These are phyloP conservation scores for Yamadazyma triangularis DNA, from an alignment of 1,139 yeast genomes.

Conservation along the genomic window DNA sequence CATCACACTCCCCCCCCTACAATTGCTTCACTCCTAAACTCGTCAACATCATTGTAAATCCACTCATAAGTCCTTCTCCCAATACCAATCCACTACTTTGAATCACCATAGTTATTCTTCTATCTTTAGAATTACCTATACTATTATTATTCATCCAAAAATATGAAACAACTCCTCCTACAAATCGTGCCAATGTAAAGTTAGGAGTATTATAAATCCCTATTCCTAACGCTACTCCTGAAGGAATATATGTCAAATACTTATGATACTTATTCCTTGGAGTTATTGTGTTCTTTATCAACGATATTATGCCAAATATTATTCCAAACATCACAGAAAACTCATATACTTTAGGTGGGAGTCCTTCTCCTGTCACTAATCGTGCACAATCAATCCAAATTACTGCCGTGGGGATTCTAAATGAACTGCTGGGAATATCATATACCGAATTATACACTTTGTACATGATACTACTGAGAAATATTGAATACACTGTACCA, in stretches of 20 bases:
- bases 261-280: conserved; percentile 31
- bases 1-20: conserved; percentile 13
- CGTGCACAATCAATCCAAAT: conserved; percentile 97
- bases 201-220: conserved; percentile 94
- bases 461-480: conserved; percentile 79
- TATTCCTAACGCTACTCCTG: conserved; percentile 95
- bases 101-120: conserved; percentile 70
- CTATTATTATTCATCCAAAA: conserved; percentile 45
- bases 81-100: conserved; percentile 88
- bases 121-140: conserved; percentile 26
- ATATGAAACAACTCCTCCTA: conserved; percentile 79
- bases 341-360: conserved; percentile 72
- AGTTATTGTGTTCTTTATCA: conserved; percentile 53
- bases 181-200: conserved; percentile 85
- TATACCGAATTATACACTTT: conserved; percentile 75
- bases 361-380: conserved; percentile 83
- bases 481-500: conserved; percentile 80
- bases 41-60: conserved; percentile 73
- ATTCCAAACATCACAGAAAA: conserved; percentile 65
- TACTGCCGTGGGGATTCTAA: conserved; percentile 89
- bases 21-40: conserved; percentile 50
- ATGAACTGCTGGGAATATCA: conserved; percentile 74
- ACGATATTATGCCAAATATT: conserved; percentile 66
- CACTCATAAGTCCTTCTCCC: conserved; percentile 91
- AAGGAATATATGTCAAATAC: conserved; percentile 63